Base-by-base conservation (phyloP, 176 grass and related monocot species). In the Cenchrus purpureus region DNA sequence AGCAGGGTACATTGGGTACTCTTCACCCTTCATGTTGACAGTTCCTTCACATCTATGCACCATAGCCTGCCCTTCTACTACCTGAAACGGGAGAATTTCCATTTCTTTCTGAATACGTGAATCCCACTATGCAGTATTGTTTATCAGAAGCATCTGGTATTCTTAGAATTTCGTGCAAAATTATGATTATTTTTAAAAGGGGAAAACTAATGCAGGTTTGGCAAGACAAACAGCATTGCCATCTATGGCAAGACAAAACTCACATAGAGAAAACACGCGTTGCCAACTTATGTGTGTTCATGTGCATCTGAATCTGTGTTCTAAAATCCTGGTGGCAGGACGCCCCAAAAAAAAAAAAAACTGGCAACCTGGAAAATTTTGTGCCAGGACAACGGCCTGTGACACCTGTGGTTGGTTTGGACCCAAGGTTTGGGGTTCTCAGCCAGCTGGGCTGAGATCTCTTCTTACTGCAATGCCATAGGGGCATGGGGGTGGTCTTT, bases 61-160 rank as follows among this genome's bases (percentile, higher is more conserved):
- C 50, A 88, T 86, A 63, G 89, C 90, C 76, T 95, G 90, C 17
- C 84, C 86, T 95, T 98, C 87, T 73, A 98, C 88, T 72, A 98
- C 89, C 93, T 98, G 84, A 65, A 73, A 64, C 64, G 2, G 6
- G 22, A 60, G 8, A 79, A 4, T 66, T 6, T 0, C 25, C 12
- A 25, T 12, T 81, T 68, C 61, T 71, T 63, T 61, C 68, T 62
- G 56, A 56, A 57, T 95, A 72, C 29, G 45, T 28, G 45, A 72
- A 50, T 72, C n/a, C 44, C 48, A 72, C 22, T 8, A 31, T 43
- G 32, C 3, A 83, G 58, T 62, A 20, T 12, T 87, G 6, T 68
- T 79, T 63, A 52, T 16, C 29, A 37, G 11, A 83, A 76, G 48
- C 32, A 76, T 42, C 34, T 2, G 19, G 40, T 53, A 20, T 10